These are phyloP conservation scores for Massariosphaeria phaeospora DNA, from an alignment of 495 filamentous ascomycete species.

Conservation along the genomic window DNA sequence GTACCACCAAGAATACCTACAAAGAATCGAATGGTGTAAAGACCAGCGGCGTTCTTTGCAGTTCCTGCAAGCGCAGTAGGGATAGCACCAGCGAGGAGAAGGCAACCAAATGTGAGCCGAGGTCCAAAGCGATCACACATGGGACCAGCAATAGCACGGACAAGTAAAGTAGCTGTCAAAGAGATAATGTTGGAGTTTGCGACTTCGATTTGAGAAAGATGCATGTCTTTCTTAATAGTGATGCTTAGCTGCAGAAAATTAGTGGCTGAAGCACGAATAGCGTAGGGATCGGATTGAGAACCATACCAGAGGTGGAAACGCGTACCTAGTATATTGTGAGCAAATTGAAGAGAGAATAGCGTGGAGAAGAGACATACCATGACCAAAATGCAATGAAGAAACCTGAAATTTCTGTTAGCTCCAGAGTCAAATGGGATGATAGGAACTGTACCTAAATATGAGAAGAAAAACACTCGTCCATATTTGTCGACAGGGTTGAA, in stretches of 20 bases:
- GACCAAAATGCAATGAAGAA: conserved; percentile 96
- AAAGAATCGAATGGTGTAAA: conserved; percentile 82
- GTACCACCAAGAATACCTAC: conserved; percentile 84
- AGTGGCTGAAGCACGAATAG: not conserved
- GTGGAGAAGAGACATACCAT: conserved; percentile 47
- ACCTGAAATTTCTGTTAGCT: too few species aligned
- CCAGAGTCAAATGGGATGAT: too few species aligned
- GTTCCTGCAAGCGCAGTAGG: conserved; percentile 36
- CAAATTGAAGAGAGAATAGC: not conserved
- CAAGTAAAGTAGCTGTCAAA: conserved; percentile 71
- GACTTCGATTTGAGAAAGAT: conserved; percentile 64
- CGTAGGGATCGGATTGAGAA: not conserved
- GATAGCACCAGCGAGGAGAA: conserved; percentile 2
- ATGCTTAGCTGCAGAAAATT: conserved; percentile 29
- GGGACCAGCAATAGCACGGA: conserved; percentile 77
- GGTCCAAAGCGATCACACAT: conserved; percentile 82
- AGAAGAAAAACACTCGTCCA: conserved; percentile 35
- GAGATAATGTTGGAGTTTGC: conserved; percentile 92
- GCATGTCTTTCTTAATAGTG: conserved; percentile 56
- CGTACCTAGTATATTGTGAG: conserved; percentile 35
- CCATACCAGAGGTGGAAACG: conserved; percentile 40
- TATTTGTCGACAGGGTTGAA: conserved; percentile 34
- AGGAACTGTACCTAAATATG: too few species aligned
- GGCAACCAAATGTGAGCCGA: conserved; percentile 62
- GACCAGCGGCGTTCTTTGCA: conserved; percentile 61